Evolutionary conservation across 352 stramenopile species (phyloP).

Genomic region (Stephanocyclus meneghinianus): DNA sequence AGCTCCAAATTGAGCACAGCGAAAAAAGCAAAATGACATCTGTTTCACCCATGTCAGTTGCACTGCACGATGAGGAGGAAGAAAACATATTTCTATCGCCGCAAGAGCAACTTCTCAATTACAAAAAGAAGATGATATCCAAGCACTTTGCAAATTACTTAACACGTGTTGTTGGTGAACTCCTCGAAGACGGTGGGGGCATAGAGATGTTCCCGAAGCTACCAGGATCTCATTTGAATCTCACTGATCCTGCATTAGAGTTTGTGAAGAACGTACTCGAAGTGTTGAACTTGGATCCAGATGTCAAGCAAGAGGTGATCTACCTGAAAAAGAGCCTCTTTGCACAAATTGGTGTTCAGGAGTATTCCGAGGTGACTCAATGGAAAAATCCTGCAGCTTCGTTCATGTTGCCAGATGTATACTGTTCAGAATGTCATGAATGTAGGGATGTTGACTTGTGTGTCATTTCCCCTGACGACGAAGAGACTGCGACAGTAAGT

Average conservation of each 20-base stretch:
- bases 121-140: constrained; percentile 80
- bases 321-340: constrained; percentile 90
- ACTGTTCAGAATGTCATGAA: constrained; percentile 94
- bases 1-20: constrained; percentile 60
- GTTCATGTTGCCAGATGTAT: constrained; percentile 95
- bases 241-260: constrained; percentile 91
- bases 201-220: constrained; percentile 61
- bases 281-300: constrained; percentile 91
- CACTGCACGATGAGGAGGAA: constrained; percentile 46
- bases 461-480: constrained; percentile 88
- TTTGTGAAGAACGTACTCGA: constrained; percentile 94
- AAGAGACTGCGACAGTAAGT: constrained; percentile 65
- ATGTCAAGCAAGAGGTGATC: constrained; percentile 88
- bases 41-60: constrained; percentile 47
- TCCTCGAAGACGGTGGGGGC: constrained; percentile 73
- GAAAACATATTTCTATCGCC: constrained; percentile 35
- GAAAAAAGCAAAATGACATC: constrained; percentile 39
- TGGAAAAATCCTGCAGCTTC: constrained; percentile 93
- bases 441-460: constrained; percentile 96
- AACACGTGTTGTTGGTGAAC: constrained; percentile 76
- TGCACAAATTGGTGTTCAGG: constrained; percentile 85
- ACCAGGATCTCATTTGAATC: constrained; percentile 85
- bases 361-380: constrained; percentile 86
- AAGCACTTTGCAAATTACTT: constrained; percentile 79
- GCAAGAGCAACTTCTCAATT: constrained; percentile 68